Conservation (phyloP, 495 filamentous ascomycete species). For the Daldinia concentrica region DNA sequence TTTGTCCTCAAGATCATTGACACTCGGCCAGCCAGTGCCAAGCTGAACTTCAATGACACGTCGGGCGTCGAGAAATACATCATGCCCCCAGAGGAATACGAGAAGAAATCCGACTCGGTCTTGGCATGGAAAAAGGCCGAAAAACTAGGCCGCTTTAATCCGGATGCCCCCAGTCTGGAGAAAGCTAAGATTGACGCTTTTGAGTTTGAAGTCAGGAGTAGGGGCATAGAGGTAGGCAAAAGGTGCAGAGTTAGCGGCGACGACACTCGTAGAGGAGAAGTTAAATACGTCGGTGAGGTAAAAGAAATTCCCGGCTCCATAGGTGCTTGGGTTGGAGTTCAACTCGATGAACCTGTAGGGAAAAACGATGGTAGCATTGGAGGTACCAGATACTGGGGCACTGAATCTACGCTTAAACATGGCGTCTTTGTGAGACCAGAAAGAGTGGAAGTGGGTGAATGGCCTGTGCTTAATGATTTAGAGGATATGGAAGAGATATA, state of each 20-base stretch:
- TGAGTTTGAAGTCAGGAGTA: slow-evolving; percentile 68
- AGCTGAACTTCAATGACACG: slow-evolving; percentile 79
- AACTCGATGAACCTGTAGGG: slow-evolving; percentile 85
- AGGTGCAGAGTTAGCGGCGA: slow-evolving; percentile 70
- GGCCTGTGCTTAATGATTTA: slow-evolving; percentile 73
- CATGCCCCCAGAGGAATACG: slow-evolving; percentile 83
- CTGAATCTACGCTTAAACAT: slow-evolving; percentile 67
- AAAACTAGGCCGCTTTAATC: slow-evolving; percentile 94
- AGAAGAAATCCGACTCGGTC: slow-evolving; percentile 82
- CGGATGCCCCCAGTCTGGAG: slow-evolving; percentile 75
- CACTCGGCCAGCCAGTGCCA: slow-evolving; percentile 73
- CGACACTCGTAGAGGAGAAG: slow-evolving; percentile 80
- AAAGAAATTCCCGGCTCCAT: slow-evolving; percentile 76
- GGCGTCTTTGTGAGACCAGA: slow-evolving; percentile 92
- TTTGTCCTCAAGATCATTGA: slow-evolving; percentile 72
- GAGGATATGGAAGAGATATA: slow-evolving; percentile 83
- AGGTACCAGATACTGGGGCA: slow-evolving; percentile 80
- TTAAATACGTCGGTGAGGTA: slow-evolving; percentile 85
- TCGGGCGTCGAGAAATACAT: slow-evolving; percentile 86
- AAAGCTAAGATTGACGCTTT: slow-evolving; percentile 73
- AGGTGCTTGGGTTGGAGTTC: slow-evolving; percentile 86
- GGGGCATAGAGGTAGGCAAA: slow-evolving; percentile 71
- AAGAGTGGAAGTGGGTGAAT: slow-evolving; percentile 89
- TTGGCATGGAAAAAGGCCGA: slow-evolving; percentile 92
- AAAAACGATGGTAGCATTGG: slow-evolving; percentile 89